Conservation (phyloP, 768 basidiomycete genomes). For the Cystobasidium tubakii region DNA sequence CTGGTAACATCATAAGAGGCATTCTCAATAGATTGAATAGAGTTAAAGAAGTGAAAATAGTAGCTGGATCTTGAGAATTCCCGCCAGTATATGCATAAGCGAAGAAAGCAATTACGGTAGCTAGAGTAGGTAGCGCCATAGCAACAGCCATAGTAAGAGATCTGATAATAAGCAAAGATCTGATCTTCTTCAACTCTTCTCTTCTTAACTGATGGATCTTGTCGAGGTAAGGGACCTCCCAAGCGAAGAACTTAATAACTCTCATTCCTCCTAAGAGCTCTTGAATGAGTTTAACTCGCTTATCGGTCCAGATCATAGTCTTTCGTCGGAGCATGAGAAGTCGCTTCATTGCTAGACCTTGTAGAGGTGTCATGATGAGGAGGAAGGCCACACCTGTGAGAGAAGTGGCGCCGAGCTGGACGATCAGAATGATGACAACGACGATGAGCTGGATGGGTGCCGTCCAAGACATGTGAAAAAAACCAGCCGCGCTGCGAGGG, state of each 20-base stretch:
- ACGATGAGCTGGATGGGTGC: constrained; percentile 66
- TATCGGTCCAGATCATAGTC: constrained; percentile 81
- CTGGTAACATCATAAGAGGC: constrained; percentile 37
- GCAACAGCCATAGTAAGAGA: constrained; percentile 43
- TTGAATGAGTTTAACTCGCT: constrained; percentile 78
- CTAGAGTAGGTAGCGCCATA: constrained; percentile 61
- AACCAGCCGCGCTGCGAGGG: constrained; percentile 51
- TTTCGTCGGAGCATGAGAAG: constrained; percentile 65
- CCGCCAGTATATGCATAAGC: constrained; percentile 72
- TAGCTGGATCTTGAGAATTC: constrained; percentile 58
- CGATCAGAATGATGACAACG: constrained; percentile 66
- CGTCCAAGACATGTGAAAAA: constrained; percentile 56
- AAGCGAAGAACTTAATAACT: constrained; percentile 75
- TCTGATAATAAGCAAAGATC: constrained; percentile 45
- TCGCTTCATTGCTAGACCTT: constrained; percentile 65
- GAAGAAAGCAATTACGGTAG: constrained; percentile 64
- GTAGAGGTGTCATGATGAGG: constrained; percentile 65
- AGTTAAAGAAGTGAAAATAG: constrained; percentile 75
- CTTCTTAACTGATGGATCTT: constrained; percentile 65
- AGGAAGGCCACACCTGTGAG: constrained; percentile 61
- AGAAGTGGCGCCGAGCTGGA: constrained; percentile 63
- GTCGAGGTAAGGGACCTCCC: constrained; percentile 61
- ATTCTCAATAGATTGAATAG: constrained; percentile 72
- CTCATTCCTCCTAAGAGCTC: constrained; percentile 85
- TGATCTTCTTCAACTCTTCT: constrained; percentile 63